phyloP scores from a whole-genome alignment of 192 early-diverging fungal species.

The Podila horticola region DNA sequence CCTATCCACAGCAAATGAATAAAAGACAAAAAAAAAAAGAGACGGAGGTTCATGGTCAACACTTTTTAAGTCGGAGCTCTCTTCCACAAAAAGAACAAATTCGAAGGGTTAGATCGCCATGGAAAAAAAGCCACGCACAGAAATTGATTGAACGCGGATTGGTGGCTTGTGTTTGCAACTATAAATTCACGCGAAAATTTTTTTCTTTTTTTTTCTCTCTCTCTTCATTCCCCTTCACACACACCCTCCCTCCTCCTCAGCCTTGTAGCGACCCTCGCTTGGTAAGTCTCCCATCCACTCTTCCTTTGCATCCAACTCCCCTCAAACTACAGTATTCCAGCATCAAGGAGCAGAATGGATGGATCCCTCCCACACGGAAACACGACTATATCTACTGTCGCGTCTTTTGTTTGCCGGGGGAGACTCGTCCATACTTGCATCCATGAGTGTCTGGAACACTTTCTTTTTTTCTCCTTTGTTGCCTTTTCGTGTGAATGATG shows the following conservation, averaged over 20 bases:
- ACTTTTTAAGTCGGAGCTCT: no score
- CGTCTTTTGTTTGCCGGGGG: neutral
- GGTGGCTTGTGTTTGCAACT: neutral
- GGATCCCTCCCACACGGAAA: no score
- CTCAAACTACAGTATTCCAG: neutral
- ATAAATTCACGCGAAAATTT: slow-evolving; percentile 6
- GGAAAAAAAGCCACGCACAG: neutral
- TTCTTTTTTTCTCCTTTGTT: slow-evolving; percentile 4
- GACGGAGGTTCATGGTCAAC: no score
- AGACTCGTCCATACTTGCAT: neutral
- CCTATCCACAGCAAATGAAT: no score
- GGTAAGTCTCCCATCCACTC: neutral
- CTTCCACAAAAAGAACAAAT: no score
- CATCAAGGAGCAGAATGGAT: no score
- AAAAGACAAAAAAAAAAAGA: no score
- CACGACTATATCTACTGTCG: no score
- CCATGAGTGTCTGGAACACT: neutral
- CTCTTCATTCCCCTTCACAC: slow-evolving; percentile 5
- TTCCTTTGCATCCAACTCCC: neutral
- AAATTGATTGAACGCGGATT: no score
- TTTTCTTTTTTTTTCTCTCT: slow-evolving; percentile 3
- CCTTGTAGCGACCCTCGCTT: neutral
- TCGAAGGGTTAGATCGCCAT: neutral
- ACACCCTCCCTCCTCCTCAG: neutral
- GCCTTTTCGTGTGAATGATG: slow-evolving; percentile 43